Percentiles rank a stretch among this genome's conserved stretches.
phyloP scores from a whole-genome alignment of 1,284 basidiomycete species.

The Lentinus polychrous region DNA sequence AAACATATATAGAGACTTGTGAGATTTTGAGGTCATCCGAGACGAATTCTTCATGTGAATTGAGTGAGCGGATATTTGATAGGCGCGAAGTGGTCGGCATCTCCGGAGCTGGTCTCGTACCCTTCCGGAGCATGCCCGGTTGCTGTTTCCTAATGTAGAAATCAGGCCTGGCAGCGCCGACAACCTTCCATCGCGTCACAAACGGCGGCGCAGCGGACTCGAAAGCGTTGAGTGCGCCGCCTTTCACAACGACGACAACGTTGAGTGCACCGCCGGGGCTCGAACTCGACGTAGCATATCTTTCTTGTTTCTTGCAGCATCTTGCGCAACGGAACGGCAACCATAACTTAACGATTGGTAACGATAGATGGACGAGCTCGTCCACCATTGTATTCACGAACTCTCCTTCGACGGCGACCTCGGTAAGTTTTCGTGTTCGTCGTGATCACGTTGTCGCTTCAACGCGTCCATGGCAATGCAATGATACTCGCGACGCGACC shows the following conservation, averaged over 20 bases:
- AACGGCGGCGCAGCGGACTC: neutral
- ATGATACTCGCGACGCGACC: neutral
- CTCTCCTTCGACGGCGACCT: constrained; percentile 79
- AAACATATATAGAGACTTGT: neutral
- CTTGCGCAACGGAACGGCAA: no score
- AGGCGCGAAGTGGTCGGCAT: no score
- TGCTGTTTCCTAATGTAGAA: no score
- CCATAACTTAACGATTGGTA: no score
- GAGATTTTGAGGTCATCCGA: neutral
- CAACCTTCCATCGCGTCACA: neutral
- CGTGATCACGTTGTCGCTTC: constrained; percentile 6
- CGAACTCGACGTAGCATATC: neutral
- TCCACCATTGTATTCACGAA: constrained; percentile 70
- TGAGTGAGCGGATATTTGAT: no score
- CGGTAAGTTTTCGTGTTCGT: constrained; percentile 38
- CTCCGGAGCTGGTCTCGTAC: no score
- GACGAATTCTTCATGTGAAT: neutral
- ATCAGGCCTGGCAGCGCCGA: no score
- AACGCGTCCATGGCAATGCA: neutral
- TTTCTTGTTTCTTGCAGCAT: no score
- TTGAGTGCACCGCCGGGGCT: neutral
- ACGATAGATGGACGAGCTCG: constrained; percentile 62
- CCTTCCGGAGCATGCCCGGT: no score
- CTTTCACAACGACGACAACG: neutral
- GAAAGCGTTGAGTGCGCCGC: neutral